These are phyloP conservation scores for Monosporozyma siamensis DNA, from an alignment of 805 yeast genomes.

Conservation along the genomic window DNA sequence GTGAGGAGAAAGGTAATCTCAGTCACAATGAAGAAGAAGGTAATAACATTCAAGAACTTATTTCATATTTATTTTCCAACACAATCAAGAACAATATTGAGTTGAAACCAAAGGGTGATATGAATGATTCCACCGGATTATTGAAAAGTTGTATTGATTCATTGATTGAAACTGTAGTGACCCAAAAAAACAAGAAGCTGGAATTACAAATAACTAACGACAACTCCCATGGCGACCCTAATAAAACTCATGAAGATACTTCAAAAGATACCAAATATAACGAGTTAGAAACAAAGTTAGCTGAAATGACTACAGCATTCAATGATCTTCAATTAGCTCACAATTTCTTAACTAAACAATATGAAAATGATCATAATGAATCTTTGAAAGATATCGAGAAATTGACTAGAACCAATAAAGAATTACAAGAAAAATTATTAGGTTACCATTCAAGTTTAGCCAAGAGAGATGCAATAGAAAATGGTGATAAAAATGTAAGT, in stretches of 20 bases:
- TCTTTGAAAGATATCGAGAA: conserved; percentile 45
- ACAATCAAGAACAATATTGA: conserved; percentile 24
- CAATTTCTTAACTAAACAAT: conserved; percentile 57
- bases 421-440: conserved; percentile 44
- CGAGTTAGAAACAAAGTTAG: conserved; percentile 5
- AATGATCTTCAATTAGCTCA: conserved; percentile 65
- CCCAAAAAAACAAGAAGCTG: neutral
- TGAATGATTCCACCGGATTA: conserved; percentile 21
- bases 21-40: neutral
- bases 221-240: neutral
- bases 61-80: conserved; percentile 25
- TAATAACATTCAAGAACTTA: conserved; percentile 19
- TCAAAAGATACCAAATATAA: neutral
- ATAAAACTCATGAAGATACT: neutral
- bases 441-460: conserved; percentile 32
- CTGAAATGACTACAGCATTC: conserved; percentile 45
- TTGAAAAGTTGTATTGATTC: conserved; percentile 25
- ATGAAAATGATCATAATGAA: conserved; percentile 53
- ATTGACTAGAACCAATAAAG: conserved; percentile 40
- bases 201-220: neutral
- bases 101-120: conserved; percentile 14
- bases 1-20: no score
- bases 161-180: conserved; percentile 9
- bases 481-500: neutral
- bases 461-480: conserved; percentile 13